Evolutionary conservation across 192 early-diverging fungal genomes (phyloP), one percentile per base, ranked within the genome.

Genomic region (Helicostylum pulchrum): DNA sequence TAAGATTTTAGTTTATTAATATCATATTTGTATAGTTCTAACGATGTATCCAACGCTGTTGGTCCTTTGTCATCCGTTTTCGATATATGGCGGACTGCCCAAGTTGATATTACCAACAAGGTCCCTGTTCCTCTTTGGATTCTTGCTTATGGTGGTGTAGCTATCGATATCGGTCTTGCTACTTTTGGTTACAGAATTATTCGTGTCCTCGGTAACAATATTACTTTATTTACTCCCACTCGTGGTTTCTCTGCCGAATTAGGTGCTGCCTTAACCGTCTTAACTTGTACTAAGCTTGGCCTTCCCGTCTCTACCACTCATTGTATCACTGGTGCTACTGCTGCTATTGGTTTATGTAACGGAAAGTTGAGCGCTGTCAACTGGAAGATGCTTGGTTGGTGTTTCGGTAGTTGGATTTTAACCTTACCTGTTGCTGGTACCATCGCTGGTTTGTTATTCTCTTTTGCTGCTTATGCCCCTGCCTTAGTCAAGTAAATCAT

Each of bases 1-100:
- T 10, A 39, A 10, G 2, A n/a, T n/a, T 26, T 5, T 10, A 39
- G 5, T 39, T 9, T 39, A 39, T 10, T 39, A 39, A 39, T 39
- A n/a, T n/a, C n/a, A n/a, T 9, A 6, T 39, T 39, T 26, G 26
- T 39, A 39, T 10, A 39, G 36, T 51, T 85, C 87, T 55, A 94
- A 94, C 79, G 90, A 94, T 74, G 89, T 93, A n/a, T 82, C 90
- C 68, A 93, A 94, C 70, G 91, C 92, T n/a, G 83, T 90, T 43
- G 90, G 92, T 56, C 90, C 92, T n/a, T 70, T 93, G 20, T 74
- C 92, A 2, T 75, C 86, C 34, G 90, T 93, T 48, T 93, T 83
- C 71, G 75, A 79, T 54, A 79, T 89, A 55, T 94, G 91, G 88
- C 65, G 74, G 52, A 77, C 67, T 4, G 79, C 70, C 2, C 55